These are phyloP conservation scores for Solanum lignicaule DNA, from an alignment of 257 asterid species.

Conservation along the genomic window DNA sequence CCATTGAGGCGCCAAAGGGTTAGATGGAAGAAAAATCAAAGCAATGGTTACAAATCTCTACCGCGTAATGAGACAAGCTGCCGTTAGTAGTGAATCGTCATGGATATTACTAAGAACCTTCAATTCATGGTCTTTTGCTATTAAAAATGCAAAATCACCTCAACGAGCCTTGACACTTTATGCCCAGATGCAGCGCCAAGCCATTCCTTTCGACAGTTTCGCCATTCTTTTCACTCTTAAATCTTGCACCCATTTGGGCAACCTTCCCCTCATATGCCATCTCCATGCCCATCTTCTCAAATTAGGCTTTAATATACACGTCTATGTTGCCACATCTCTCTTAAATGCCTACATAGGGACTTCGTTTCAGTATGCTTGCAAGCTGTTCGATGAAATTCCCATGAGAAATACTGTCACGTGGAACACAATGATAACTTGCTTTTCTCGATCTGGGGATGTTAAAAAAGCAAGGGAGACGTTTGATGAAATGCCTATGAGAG, in stretches of 20 bases:
- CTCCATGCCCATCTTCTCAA: neutral
- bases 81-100: neutral
- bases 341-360: neutral
- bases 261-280: neutral
- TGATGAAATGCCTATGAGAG: slow-evolving; percentile 34
- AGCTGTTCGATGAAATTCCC: neutral
- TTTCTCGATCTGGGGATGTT: neutral
- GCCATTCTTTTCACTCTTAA: slow-evolving; percentile 35
- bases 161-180: slow-evolving; percentile 29
- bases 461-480: slow-evolving; percentile 4
- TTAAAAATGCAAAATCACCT: slow-evolving; percentile 31
- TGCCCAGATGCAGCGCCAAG: slow-evolving; percentile 35
- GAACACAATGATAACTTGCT: neutral
- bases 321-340: neutral
- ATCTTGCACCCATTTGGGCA: slow-evolving; percentile 23
- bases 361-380: neutral
- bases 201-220: slow-evolving; percentile 32
- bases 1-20: neutral
- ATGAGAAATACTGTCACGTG: neutral
- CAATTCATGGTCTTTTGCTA: slow-evolving; percentile 33
- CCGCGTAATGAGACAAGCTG: neutral
- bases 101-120: neutral
- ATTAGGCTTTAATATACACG: neutral
- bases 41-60: neutral
- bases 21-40: neutral